A percentile compares a stretch with the other conserved stretches of the same genome.
phyloP scores from a whole-genome alignment of 2,329 filamentous ascomycete species.

The Ascosphaera pollenicola region DNA sequence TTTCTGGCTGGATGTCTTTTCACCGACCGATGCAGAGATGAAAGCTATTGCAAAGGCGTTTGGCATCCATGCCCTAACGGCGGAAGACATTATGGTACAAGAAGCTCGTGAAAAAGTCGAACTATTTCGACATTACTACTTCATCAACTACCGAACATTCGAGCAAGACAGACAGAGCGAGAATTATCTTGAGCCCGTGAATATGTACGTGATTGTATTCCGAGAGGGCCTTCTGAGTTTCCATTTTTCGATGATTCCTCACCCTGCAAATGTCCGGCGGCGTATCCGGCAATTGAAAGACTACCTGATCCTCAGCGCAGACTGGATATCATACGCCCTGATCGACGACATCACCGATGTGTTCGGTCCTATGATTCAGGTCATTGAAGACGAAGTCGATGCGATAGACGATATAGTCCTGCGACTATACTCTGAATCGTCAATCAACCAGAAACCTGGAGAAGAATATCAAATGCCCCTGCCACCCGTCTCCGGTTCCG shows the following conservation, averaged over 20 bases:
- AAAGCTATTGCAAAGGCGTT: conserved; percentile 80
- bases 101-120: conserved; percentile 97
- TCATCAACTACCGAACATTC: conserved; percentile 95
- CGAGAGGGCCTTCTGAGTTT: conserved; percentile 88
- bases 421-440: conserved; percentile 43
- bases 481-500: conserved; percentile 27
- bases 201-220: conserved; percentile 96
- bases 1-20: conserved; percentile 90
- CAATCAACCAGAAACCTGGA: conserved; percentile 6
- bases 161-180: conserved; percentile 82
- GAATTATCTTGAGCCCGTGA: conserved; percentile 82
- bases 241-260: conserved; percentile 89
- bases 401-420: conserved; percentile 89
- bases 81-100: conserved; percentile 93
- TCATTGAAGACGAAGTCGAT: conserved; percentile 89
- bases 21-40: conserved; percentile 88
- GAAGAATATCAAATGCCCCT: conserved; percentile 9
- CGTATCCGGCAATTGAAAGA: conserved; percentile 85
- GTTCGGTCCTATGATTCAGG: conserved; percentile 77
- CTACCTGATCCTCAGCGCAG: conserved; percentile 76
- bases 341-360: conserved; percentile 98
- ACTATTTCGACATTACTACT: conserved; percentile 93
- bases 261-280: conserved; percentile 85
- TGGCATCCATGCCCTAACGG: conserved; percentile 83
- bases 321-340: conserved; percentile 97